Conservation (phyloP, 2,329 filamentous ascomycete genomes). For the Blastomyces gilchristii region DNA sequence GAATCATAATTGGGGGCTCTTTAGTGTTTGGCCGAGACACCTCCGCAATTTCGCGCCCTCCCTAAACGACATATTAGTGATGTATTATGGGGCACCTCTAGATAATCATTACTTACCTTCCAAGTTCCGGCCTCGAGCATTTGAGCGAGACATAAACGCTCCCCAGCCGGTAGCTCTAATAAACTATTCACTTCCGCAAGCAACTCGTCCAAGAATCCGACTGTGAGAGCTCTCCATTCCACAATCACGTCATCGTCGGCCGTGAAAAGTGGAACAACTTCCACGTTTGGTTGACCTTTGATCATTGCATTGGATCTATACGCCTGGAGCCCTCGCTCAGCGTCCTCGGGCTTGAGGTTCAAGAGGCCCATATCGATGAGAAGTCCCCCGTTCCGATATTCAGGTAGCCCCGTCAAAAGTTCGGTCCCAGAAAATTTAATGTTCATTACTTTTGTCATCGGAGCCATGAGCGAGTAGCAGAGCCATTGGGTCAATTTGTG, state of each 20-base stretch:
- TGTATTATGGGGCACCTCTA: conserved; percentile 7
- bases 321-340: conserved; percentile 58
- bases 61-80: conserved; percentile 43
- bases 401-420: conserved; percentile 74
- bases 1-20: conserved; percentile 89
- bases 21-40: conserved; percentile 93
- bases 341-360: conserved; percentile 60
- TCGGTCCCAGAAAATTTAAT: conserved; percentile 73
- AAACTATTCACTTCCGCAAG: conserved; percentile 57
- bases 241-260: conserved; percentile 68
- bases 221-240: conserved; percentile 66
- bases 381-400: conserved; percentile 85
- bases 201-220: conserved; percentile 63
- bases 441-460: conserved; percentile 70
- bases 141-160: conserved; percentile 68
- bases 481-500: conserved; percentile 95
- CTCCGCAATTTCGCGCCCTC: conserved; percentile 89
- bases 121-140: conserved; percentile 92
- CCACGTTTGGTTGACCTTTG: conserved; percentile 60
- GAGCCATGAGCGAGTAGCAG: conserved; percentile 85
- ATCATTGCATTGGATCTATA: conserved; percentile 62
- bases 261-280: conserved; percentile 63
- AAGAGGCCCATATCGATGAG: conserved; percentile 77
- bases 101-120: conserved; percentile 60
- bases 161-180: conserved; percentile 57